Evolutionary conservation across 768 basidiomycete genomes (phyloP).

Genomic region (Collybiopsis confluens): DNA sequence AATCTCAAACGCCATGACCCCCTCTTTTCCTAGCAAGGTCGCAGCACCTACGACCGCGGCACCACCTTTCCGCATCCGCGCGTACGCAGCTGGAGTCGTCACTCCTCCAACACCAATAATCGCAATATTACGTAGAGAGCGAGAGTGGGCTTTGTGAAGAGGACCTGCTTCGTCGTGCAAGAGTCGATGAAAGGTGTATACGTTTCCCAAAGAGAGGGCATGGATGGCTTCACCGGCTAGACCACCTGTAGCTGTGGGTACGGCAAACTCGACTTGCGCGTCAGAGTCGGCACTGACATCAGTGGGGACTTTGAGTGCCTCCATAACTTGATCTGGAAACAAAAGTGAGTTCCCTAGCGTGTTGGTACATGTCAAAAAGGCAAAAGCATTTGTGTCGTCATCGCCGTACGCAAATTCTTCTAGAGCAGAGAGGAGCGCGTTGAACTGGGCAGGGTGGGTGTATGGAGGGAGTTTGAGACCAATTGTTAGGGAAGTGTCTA

Average conservation of each 20-base stretch:
- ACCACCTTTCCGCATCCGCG: constrained; percentile 71
- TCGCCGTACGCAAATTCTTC: constrained; percentile 28
- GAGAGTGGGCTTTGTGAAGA: constrained; percentile 26
- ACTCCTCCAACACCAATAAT: constrained; percentile 86
- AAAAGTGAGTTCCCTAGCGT: constrained; percentile 70
- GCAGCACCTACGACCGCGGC: constrained; percentile 66
- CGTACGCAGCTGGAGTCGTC: constrained; percentile 50
- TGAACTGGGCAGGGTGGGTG: constrained; percentile 57
- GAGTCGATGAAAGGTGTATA: constrained; percentile 53
- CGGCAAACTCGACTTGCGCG: constrained; percentile 37
- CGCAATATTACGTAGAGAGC: constrained; percentile 45
- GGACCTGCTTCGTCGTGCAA: constrained; percentile 24
- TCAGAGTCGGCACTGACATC: background rate
- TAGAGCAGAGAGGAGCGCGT: constrained; percentile 44
- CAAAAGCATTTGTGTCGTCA: constrained; percentile 37
- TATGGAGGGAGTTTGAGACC: constrained; percentile 83
- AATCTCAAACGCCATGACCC: constrained; percentile 49
- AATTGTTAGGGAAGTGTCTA: constrained; percentile 54
- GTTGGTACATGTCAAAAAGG: constrained; percentile 79
- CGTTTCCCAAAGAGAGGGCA: constrained; percentile 75
- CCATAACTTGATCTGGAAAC: constrained; percentile 50
- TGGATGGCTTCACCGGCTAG: constrained; percentile 77
- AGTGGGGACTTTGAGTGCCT: background rate
- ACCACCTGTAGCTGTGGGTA: constrained; percentile 66
- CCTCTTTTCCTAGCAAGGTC: constrained; percentile 49